These are phyloP conservation scores for Trifolium fragiferum DNA, from an alignment of 306 rosid genomes.

Conservation along the genomic window DNA sequence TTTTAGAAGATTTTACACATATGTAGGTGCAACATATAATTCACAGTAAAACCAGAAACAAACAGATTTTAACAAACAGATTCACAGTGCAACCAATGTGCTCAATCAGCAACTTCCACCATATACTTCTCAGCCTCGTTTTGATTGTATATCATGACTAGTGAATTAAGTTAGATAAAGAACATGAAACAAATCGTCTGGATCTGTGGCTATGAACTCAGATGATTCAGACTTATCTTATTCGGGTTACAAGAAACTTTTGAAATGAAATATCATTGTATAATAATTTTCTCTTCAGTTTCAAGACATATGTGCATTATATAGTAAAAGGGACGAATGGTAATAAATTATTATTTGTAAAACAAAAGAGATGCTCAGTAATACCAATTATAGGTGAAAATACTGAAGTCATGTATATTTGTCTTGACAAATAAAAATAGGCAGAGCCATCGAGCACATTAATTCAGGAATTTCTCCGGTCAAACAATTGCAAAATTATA, in stretches of 20 bases:
- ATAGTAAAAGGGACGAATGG: background rate
- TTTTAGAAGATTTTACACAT: conserved; percentile 12
- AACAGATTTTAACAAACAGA: background rate
- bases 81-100: conserved; percentile 10
- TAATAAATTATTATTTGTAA: background rate
- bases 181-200: background rate
- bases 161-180: background rate
- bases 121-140: background rate
- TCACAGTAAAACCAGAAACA: background rate
- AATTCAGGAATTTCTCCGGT: conserved; percentile 4
- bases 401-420: background rate
- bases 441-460: background rate
- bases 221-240: conserved; percentile 25
- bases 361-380: background rate
- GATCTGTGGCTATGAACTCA: background rate
- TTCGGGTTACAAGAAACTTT: conserved; percentile 3
- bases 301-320: background rate
- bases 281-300: background rate
- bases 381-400: conserved; percentile 3
- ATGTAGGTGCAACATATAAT: conserved; percentile 11
- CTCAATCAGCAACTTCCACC: conserved; percentile 8
- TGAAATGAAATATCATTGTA: background rate
- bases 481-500: conserved; percentile 21
- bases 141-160: background rate
- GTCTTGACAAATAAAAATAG: conserved; percentile 30